Base-by-base conservation (phyloP, 78 protist species). In the Anaeramoeba flamelloides region DNA sequence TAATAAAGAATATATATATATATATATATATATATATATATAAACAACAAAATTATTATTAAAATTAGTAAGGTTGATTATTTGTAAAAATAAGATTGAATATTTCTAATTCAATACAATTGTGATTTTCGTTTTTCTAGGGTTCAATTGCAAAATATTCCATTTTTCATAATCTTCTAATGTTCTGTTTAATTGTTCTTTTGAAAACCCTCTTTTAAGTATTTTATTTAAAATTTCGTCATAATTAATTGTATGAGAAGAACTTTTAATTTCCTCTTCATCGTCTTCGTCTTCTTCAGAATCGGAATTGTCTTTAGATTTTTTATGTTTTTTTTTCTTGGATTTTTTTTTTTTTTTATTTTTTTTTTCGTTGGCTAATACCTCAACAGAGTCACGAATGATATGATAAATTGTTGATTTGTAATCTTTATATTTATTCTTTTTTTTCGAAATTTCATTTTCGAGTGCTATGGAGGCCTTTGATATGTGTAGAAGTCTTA, bases 331-430 rank as follows among this genome's bases (percentile, higher is more conserved):
- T 53, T 53, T 53, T 8, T 8, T 53, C 17, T 53, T 53, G 8
- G 69, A 53, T n/a, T n/a, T n/a, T n/a, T n/a, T n/a, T n/a, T n/a
- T n/a, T n/a, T n/a, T n/a, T n/a, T n/a, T n/a, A n/a, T n/a, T n/a
- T n/a, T n/a, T n/a, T n/a, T n/a, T n/a, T 26, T 8, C 17, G 8
- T 8, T 26, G 17, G 69, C 8, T 26, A 17, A 26, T 8, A n/a
- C n/a, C n/a, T n/a, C n/a, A n/a, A 53, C 69, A 17, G 69, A 53
- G 17, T 80, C 78, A 77, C 87, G 87, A 0, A 93, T 86, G 31
- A 38, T 8, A 39, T n/a, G 32, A 89, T 89, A 82, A 40, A 94
- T 81, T 26, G 94, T 40, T n/a, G n/a, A n/a, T n/a, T n/a, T n/a
- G n/a, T n/a, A n/a, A n/a, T n/a, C n/a, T n/a, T n/a, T n/a, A n/a